A percentile compares a stretch with the other conserved stretches of the same genome.
Conservation (phyloP, 768 basidiomycete species). For the Nidularia sp. region DNA sequence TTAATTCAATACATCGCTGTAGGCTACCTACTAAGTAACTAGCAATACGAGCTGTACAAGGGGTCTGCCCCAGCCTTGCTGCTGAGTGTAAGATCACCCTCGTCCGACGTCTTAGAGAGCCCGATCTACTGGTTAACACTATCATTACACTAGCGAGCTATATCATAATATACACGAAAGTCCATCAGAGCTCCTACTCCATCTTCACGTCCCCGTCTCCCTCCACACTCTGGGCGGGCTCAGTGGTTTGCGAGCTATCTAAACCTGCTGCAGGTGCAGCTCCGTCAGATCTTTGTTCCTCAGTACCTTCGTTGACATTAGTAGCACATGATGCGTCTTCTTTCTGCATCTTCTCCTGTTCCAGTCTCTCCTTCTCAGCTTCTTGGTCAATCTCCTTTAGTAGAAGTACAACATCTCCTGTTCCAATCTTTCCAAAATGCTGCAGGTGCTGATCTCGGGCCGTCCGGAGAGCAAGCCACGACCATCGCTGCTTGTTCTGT, state of each 20-base stretch:
- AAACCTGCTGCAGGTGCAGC: constrained; percentile 15
- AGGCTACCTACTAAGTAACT: no score
- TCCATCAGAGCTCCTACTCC: constrained; percentile 32
- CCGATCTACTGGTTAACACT: no score
- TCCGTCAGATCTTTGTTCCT: constrained; percentile 30
- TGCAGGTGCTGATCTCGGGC: constrained; percentile 70
- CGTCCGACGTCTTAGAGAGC: no score
- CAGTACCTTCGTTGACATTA: constrained; percentile 14
- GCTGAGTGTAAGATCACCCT: no score
- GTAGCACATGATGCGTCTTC: constrained; percentile 26
- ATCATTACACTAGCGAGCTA: no score
- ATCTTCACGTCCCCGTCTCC: constrained; percentile 47
- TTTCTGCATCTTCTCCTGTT: constrained; percentile 30
- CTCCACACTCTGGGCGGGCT: constrained; percentile 18
- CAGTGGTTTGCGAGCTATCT: constrained; percentile 15
- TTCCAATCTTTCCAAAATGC: constrained; percentile 80
- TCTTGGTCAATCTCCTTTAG: constrained; percentile 45
- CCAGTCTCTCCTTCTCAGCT: constrained; percentile 43
- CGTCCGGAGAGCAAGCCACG: constrained; percentile 79
- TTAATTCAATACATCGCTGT: no score
- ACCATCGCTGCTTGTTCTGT: constrained; percentile 72
- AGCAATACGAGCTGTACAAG: no score
- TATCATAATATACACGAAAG: no score
- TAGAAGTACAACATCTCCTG: constrained; percentile 63
- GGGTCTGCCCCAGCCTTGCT: no score